Evolutionary conservation across 192 early-diverging fungal genomes (phyloP), one percentile per base, ranked within the genome.

Genomic region (Rhizoclosmatium sp.): DNA sequence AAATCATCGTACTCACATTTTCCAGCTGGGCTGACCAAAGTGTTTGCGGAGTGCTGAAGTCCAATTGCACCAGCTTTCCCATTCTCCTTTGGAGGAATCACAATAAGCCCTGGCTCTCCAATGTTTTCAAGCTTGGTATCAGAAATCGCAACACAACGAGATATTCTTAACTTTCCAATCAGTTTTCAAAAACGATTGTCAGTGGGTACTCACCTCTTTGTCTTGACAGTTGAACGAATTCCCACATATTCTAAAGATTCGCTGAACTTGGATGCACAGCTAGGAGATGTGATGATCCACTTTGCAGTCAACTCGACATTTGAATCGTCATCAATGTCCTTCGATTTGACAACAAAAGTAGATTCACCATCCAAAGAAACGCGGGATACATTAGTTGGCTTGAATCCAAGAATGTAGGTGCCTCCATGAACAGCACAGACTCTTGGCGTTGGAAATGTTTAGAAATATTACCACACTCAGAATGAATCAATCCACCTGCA

Each of bases 351-450:
- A 4, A 16, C 44, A 41, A 68, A 68, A 7, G 44, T 42, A 7
- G 61, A 64, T 39, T 9, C 61, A 0, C 40, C 40, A 47, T 47
- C 65, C 4, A 42, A 42, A 5, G 44, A 4, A 4, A 39, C 65
- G 19, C 9, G 10, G 0, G 60, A 7, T 21, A 21, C 60, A 4
- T 4, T 21, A 62, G 21, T 66, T 1, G 75, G 75, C 12, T 5
- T n/a, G 49, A 49, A 76, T 5, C 47, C 60, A 19, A 98, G 84
- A 73, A 98, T 93, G 74, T 97, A 98, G 10, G 91, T 92, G 19
- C 97, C 96, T 41, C 95, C 95, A 78, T 94, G 91, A 1, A 99
- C 97, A 4, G 97, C 97, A 51, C 92, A 94, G 3, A 93, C 81
- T 78, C 94, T 94, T 74, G 0, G 47, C 45, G 44, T 80, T 62